Evolutionary conservation across 345 rosid genomes (phyloP).

Genomic region (Lumnitzera racemosa): DNA sequence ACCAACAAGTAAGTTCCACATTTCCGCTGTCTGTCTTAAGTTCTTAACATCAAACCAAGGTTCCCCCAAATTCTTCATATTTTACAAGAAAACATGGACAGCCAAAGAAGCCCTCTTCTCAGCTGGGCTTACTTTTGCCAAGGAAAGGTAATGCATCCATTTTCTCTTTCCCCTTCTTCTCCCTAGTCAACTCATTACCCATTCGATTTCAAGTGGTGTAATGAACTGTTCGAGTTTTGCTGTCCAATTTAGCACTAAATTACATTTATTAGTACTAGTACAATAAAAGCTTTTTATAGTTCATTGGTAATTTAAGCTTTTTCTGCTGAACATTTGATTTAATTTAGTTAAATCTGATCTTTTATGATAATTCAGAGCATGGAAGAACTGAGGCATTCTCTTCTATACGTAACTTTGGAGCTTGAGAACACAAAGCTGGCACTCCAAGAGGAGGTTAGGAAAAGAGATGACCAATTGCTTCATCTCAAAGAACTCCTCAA

Average conservation of each 20-base stretch:
- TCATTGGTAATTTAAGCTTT: not conserved
- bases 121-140: constrained; percentile 56
- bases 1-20: not conserved
- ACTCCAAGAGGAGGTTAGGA: constrained; percentile 67
- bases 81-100: constrained; percentile 10
- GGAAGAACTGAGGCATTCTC: constrained; percentile 69
- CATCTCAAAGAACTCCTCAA: constrained; percentile 51
- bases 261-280: not conserved
- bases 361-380: constrained; percentile 37
- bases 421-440: constrained; percentile 61
- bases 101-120: constrained; percentile 35
- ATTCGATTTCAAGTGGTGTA: no score
- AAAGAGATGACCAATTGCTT: constrained; percentile 61
- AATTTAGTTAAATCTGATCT: not conserved
- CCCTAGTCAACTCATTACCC: no score
- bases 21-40: no score
- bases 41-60: not conserved
- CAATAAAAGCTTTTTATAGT: not conserved
- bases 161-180: not conserved
- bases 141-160: constrained; percentile 38
- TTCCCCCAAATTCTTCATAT: not conserved
- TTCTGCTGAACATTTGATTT: not conserved
- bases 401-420: constrained; percentile 63
- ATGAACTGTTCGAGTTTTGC: no score
- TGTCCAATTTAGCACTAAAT: not conserved